phyloP scores from a whole-genome alignment of 345 rosid genomes.

The Crucihimalaya himalaica region DNA sequence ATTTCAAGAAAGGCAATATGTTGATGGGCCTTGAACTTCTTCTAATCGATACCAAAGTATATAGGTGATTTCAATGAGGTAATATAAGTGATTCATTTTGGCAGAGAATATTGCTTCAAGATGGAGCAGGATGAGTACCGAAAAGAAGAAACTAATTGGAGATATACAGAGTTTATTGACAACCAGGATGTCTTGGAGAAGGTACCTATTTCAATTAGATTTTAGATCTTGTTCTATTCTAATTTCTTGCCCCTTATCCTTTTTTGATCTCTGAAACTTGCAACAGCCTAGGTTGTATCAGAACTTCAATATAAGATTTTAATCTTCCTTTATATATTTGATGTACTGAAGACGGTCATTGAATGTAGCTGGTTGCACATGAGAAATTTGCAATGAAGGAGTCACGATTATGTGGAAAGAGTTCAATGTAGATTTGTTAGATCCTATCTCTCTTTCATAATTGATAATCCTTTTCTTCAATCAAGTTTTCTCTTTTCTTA shows the following conservation, averaged over 20 bases:
- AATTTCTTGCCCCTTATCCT: constrained; percentile 10
- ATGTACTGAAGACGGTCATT: no score
- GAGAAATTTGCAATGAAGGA: no score
- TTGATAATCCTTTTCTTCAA: no score
- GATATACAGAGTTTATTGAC: constrained; percentile 96
- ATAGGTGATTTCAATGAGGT: constrained; percentile 99
- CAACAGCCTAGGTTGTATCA: constrained; percentile 5
- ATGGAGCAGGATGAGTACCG: constrained; percentile 98
- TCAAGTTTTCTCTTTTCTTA: no score
- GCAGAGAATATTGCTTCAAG: constrained; percentile 47
- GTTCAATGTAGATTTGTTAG: no score
- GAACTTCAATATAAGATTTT: background rate
- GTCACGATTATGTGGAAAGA: no score
- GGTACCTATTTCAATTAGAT: constrained; percentile 47
- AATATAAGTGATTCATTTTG: constrained; percentile 8
- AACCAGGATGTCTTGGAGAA: constrained; percentile 98
- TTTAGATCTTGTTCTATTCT: constrained; percentile 4
- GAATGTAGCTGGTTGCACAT: no score
- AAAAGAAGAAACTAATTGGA: constrained; percentile 97
- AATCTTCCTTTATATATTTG: no score
- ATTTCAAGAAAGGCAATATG: no score
- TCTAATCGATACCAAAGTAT: no score
- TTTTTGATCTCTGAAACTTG: constrained; percentile 10
- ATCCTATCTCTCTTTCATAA: no score
- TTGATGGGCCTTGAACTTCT: no score